Conservation (phyloP, 805 yeast genomes). For the Hermanozyma aechmeae region DNA sequence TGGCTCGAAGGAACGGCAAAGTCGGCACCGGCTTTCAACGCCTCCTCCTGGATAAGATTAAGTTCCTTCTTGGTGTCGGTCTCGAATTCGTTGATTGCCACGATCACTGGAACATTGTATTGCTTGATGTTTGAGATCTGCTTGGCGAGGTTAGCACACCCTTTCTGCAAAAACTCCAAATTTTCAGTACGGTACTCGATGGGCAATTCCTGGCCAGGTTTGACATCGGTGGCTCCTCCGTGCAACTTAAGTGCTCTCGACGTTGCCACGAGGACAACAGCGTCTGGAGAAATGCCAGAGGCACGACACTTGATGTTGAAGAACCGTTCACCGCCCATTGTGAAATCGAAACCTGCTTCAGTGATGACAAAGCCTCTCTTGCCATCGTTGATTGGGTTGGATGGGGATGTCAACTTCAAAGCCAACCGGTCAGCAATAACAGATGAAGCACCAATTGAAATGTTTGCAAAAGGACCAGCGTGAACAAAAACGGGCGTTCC, state of each 20-base stretch:
- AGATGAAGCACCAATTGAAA: conserved; percentile 93
- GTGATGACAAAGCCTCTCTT: conserved; percentile 81
- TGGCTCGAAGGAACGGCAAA: conserved; percentile 88
- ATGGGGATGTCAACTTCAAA: conserved; percentile 63
- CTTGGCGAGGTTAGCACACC: conserved; percentile 82
- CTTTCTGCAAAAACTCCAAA: conserved; percentile 64
- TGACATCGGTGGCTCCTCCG: conserved; percentile 96
- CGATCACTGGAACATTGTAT: conserved; percentile 88
- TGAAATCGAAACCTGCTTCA: conserved; percentile 97
- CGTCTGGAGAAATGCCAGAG: conserved; percentile 80
- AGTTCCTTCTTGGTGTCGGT: conserved; percentile 78
- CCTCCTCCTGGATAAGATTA: conserved; percentile 67
- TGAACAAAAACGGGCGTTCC: conserved; percentile 97
- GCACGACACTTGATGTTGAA: conserved; percentile 92
- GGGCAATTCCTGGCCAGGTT: conserved; percentile 86
- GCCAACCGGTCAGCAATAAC: conserved; percentile 91
- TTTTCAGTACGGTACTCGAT: conserved; percentile 73
- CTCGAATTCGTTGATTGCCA: conserved; percentile 83
- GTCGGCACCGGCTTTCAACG: conserved; percentile 84
- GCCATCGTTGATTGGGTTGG: conserved; percentile 36
- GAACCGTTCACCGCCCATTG: conserved; percentile 99
- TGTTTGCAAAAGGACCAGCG: conserved; percentile 97
- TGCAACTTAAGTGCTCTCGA: conserved; percentile 94
- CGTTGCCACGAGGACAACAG: conserved; percentile 90
- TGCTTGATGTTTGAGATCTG: conserved; percentile 79